Evolutionary conservation across 1,284 basidiomycete genomes (phyloP), one percentile per base, ranked within the genome.

Genomic region (Phlebopus sp.): DNA sequence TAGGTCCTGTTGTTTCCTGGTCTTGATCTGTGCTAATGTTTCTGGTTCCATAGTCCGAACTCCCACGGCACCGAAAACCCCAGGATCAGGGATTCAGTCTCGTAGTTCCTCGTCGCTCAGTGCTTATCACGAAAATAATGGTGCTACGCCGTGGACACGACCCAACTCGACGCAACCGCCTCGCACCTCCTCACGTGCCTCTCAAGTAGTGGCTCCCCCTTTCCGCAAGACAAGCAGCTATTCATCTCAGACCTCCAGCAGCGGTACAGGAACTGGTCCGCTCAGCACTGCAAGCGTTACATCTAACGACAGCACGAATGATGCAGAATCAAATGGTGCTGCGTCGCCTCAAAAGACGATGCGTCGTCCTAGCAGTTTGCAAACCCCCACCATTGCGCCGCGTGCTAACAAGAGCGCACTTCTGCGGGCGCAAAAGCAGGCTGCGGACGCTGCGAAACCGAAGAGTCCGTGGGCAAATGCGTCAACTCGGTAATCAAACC

Each of bases 401-500:
- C 74, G 86, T 42, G 78, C 74, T 47, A 91, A 91, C 64, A 81
- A 77, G 64, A 89, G 84, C 54, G 86, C 88, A 2, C 67, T 82
- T n/a, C 64, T 91, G 45, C 74, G 89, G 19, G 79, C 76, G 11
- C 82, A 82, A 52, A 88, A 88, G 69, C 46, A 55, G 30, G 62
- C 52, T 1, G 42, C 31, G 11, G 65, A 63, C 0, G 60, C 63
- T 25, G 52, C 62, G 15, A 63, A 66, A 27, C 63, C 62, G 4
- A 63, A 66, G 51, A 64, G 62, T 19, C 64, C 37, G n/a, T 64
- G 64, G 64, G 62, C 62, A 31, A 64, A 64, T 18, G 62, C 62
- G 21, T 55, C 64, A 9, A 58, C 36, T 19, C 62, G 66, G 18
- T 64, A 50, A 59, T 21, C 29, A 36, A 15, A 18, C 23, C 15